Conservation (phyloP, 805 yeast genomes). For the Komagataella ulmi region DNA sequence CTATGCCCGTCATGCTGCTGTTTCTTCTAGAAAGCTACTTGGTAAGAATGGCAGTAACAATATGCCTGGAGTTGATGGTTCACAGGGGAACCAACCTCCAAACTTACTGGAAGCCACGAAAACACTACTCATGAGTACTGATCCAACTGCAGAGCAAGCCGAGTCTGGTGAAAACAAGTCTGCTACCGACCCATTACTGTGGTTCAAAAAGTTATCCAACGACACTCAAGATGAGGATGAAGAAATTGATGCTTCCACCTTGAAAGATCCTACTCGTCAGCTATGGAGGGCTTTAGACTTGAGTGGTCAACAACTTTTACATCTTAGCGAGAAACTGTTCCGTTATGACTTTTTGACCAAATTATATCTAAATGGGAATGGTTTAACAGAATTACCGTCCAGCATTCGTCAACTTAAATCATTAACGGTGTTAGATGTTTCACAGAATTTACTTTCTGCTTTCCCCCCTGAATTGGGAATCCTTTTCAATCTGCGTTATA, state of each 20-base stretch:
- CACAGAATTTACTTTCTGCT: slow-evolving; percentile 56
- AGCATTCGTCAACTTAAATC: slow-evolving; percentile 56
- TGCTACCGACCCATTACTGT: slow-evolving; percentile 23
- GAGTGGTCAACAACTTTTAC: slow-evolving; percentile 74
- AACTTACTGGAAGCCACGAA: slow-evolving; percentile 27
- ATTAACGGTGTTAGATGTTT: slow-evolving; percentile 73
- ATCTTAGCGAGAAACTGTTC: slow-evolving; percentile 62
- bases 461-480: slow-evolving; percentile 82
- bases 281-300: slow-evolving; percentile 91
- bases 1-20: slow-evolving; percentile 76
- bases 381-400: slow-evolving; percentile 53
- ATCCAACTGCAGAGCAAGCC: slow-evolving; percentile 9
- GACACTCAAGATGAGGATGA: slow-evolving; percentile 34
- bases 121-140: slow-evolving; percentile 17
- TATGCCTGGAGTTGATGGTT: slow-evolving; percentile 1
- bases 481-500: slow-evolving; percentile 64
- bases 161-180: slow-evolving; percentile 10
- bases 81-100: slow-evolving; percentile 2
- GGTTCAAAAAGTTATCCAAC: slow-evolving; percentile 19
- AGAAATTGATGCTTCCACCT: slow-evolving; percentile 50
- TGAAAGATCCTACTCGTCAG: slow-evolving; percentile 59
- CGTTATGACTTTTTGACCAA: slow-evolving; percentile 77
- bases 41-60: slow-evolving; percentile 10
- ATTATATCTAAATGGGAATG: slow-evolving; percentile 78
- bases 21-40: slow-evolving; percentile 35